phyloP scores from a whole-genome alignment of 257 asterid genomes.

The Scutellaria baicalensis region DNA sequence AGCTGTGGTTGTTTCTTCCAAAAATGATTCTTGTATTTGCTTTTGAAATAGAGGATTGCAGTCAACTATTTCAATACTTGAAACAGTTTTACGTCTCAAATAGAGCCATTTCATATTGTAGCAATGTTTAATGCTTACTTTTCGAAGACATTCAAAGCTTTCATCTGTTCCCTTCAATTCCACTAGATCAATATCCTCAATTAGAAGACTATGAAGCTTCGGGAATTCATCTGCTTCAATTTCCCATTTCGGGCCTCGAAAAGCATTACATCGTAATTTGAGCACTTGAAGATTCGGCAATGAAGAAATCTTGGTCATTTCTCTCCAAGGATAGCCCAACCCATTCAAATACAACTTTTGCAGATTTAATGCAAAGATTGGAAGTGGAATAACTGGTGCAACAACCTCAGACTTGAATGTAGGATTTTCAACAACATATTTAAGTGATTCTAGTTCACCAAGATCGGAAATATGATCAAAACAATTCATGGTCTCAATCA shows the following conservation, averaged over 20 bases:
- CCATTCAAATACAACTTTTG: neutral
- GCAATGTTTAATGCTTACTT: too few species aligned
- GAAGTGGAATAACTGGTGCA: neutral
- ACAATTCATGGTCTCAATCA: neutral
- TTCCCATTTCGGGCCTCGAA: neutral
- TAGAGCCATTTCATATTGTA: too few species aligned
- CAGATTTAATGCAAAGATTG: neutral
- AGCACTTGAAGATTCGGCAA: neutral
- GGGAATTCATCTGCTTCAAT: neutral
- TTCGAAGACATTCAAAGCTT: neutral
- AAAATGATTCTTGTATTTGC: neutral
- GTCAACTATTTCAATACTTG: neutral
- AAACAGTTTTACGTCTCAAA: too few species aligned
- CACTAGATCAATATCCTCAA: neutral
- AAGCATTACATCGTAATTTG: neutral
- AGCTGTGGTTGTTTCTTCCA: neutral
- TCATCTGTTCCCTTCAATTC: neutral
- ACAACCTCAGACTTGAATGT: neutral
- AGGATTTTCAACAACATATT: neutral
- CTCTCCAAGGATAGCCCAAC: neutral
- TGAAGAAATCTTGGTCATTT: neutral
- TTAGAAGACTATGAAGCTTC: neutral
- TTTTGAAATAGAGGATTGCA: neutral
- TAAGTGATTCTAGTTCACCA: neutral
- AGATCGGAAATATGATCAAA: neutral